Conservation (phyloP, 2,329 filamentous ascomycete species). For the Colletotrichum plurivorum region DNA sequence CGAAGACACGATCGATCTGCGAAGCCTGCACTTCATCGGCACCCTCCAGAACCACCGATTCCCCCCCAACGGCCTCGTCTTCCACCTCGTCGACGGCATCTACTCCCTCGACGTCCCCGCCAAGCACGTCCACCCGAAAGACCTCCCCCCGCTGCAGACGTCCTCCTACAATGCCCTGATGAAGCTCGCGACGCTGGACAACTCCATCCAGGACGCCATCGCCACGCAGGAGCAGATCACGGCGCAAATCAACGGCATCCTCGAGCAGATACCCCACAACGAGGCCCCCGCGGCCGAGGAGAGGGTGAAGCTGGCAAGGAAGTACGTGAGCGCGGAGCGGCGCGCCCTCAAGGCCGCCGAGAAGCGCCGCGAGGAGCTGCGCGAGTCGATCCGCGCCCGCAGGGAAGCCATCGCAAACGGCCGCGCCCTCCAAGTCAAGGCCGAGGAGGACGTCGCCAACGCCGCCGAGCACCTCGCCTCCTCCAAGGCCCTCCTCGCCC, state of each 20-base stretch:
- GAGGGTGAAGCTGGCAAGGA: slow-evolving; percentile 61
- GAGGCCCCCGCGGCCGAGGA: slow-evolving; percentile 65
- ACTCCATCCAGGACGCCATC: slow-evolving; percentile 91
- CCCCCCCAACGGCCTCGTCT: slow-evolving; percentile 85
- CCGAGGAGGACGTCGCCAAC: slow-evolving; percentile 72
- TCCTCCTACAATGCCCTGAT: slow-evolving; percentile 92
- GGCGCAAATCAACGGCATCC: slow-evolving; percentile 79
- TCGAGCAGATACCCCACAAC: slow-evolving; percentile 59
- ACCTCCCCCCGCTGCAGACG: slow-evolving; percentile 68
- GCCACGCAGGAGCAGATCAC: slow-evolving; percentile 81
- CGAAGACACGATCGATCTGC: slow-evolving; percentile 79
- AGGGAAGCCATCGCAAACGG: slow-evolving; percentile 78
- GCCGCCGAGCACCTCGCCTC: slow-evolving; percentile 71
- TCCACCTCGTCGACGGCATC: slow-evolving; percentile 88
- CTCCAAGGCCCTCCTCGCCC: slow-evolving; percentile 67
- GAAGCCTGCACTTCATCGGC: slow-evolving; percentile 83
- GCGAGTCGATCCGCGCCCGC: slow-evolving; percentile 75
- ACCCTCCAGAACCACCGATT: slow-evolving; percentile 79
- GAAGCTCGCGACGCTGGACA: slow-evolving; percentile 88
- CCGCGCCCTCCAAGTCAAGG: slow-evolving; percentile 69
- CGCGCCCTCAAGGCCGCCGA: slow-evolving; percentile 75
- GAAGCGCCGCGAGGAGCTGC: slow-evolving; percentile 76
- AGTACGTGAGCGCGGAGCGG: slow-evolving; percentile 73
- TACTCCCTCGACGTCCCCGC: slow-evolving; percentile 82
- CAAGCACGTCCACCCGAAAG: slow-evolving; percentile 64